Evolutionary conservation across 768 basidiomycete species (phyloP), one percentile per base, ranked within the genome.

Genomic region (Termitomyces sp.): DNA sequence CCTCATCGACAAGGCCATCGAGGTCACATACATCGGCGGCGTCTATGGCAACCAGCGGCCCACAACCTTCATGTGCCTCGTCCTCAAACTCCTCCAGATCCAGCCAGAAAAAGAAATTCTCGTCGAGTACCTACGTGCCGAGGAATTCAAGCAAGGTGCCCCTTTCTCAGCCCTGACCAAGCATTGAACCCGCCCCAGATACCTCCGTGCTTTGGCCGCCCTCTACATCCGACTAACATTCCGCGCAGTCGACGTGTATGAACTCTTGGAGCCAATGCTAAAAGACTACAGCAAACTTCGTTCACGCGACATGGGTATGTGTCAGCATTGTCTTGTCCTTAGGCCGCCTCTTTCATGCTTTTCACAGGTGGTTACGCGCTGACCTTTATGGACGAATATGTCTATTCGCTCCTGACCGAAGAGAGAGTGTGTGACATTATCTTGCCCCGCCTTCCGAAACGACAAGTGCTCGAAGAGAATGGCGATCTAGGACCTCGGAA

Each of bases 51-150:
- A 98, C 74, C 93, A 97, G 67, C 85, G 89, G 50, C 97, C 97
- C 0, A 98, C 96, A 3, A 89, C 94, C 70, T 99, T 96, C 75
- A 77, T 98, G 53, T 96, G 91, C 70, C 81, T 99, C 45, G 84
- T 96, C 52, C 79, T 98, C 67, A 99, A 99, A 73, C 82, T 99
- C 55, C 81, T 99, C 48, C 96, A 98, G 75, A 88, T 99, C 54
- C 97, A 98, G 71, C 97, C 97, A 3, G 93, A 98, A 76, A 96
- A 96, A 73, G 97, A 98, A 76, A 98, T 99, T 57, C 72, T 98
- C 55, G 78, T 98, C 1, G 97, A 98, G 71, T 99, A 99, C 71
- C 78, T 99, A 24, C 85, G 88, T 58, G 97, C 94, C 7, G 97
- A 98, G 62, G 97, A 99, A 73, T 99, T 98, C 83, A 99, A 99